A percentile compares a stretch with the other conserved stretches of the same genome.
phyloP scores from a whole-genome alignment of 1,139 yeast species.

The Nakaseomyces sp. region DNA sequence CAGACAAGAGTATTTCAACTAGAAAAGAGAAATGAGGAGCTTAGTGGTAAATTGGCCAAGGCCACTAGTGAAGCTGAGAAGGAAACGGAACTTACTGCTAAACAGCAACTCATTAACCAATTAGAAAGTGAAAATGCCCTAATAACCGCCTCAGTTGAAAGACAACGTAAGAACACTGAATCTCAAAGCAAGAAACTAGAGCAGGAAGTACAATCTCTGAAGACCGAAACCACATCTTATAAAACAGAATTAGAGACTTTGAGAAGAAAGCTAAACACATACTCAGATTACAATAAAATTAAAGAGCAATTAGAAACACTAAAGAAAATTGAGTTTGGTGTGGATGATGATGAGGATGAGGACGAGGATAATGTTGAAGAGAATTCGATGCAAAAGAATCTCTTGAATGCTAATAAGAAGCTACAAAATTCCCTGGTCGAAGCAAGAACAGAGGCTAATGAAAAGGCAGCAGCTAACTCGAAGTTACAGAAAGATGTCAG shows the following conservation, averaged over 20 bases:
- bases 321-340: conserved; percentile 65
- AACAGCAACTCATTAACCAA: conserved; percentile 41
- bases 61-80: conserved; percentile 30
- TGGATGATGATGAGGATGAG: conserved; percentile 33
- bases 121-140: conserved; percentile 61
- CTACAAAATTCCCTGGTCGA: conserved; percentile 34
- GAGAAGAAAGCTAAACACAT: conserved; percentile 38
- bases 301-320: conserved; percentile 65
- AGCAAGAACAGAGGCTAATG: conserved; percentile 27
- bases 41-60: conserved; percentile 54
- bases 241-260: conserved; percentile 44
- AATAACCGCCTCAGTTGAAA: conserved; percentile 55
- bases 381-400: conserved; percentile 33
- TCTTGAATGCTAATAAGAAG: conserved; percentile 37
- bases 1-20: conserved; percentile 61
- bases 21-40: conserved; percentile 68
- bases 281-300: conserved; percentile 65
- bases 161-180: conserved; percentile 31
- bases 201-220: conserved; percentile 33
- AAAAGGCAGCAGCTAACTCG: conserved; percentile 21
- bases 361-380: conserved; percentile 23
- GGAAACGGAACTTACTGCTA: conserved; percentile 30
- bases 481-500: conserved; percentile 34
- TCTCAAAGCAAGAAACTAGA: conserved; percentile 32
- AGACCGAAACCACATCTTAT: conserved; percentile 43